Conservation (phyloP, 768 basidiomycete species). For the Gloeostereum incarnatum region DNA sequence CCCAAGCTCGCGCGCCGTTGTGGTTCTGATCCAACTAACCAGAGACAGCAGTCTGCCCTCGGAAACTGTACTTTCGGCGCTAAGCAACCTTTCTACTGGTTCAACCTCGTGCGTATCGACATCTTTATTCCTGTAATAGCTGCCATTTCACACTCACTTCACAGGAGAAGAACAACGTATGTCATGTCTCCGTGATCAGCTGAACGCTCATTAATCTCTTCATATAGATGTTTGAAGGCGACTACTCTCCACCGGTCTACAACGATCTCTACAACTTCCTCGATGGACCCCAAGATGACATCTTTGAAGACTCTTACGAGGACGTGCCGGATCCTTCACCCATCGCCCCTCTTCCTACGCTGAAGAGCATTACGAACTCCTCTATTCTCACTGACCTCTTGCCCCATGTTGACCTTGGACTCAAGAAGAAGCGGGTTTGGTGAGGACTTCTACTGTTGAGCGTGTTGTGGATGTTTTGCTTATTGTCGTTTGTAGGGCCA, state of each 20-base stretch:
- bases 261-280: conserved; percentile 60
- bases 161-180: background rate
- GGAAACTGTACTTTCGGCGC: conserved; percentile 69
- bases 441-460: too few relatives aligned
- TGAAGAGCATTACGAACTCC: conserved; percentile 6
- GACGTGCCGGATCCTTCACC: conserved; percentile 35
- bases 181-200: background rate
- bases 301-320: conserved; percentile 52
- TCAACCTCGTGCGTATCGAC: conserved; percentile 42
- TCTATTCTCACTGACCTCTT: background rate
- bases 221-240: conserved; percentile 55
- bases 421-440: too few relatives aligned
- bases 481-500: too few relatives aligned
- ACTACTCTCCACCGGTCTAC: conserved; percentile 55
- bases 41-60: conserved; percentile 30
- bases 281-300: conserved; percentile 68
- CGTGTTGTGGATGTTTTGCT: too few relatives aligned
- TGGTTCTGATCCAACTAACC: conserved; percentile 43
- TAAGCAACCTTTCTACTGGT: conserved; percentile 67
- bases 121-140: too few relatives aligned
- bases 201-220: background rate
- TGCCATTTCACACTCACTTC: conserved; percentile 23
- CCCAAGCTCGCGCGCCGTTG: conserved; percentile 58
- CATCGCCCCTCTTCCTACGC: conserved; percentile 23
- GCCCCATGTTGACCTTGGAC: too few relatives aligned